phyloP scores from a whole-genome alignment of 164 flowering plant species.

The Macadamia integrifolia region DNA sequence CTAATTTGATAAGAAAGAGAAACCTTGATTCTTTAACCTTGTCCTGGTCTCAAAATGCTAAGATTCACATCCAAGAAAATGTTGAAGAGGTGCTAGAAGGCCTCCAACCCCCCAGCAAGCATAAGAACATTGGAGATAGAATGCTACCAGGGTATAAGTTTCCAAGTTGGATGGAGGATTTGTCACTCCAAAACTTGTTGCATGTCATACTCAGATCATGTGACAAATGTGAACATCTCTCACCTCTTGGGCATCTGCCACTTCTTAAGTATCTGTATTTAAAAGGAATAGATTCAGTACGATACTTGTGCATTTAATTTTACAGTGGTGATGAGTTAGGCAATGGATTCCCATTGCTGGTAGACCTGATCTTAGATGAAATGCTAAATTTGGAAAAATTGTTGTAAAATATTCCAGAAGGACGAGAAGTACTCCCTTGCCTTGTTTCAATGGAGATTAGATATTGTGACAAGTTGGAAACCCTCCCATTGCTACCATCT shows the following conservation, averaged over 20 bases:
- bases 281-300: constrained; percentile 2
- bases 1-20: neutral
- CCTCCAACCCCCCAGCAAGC: constrained; percentile 22
- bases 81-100: constrained; percentile 5
- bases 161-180: constrained; percentile 18
- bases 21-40: neutral
- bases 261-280: constrained; percentile 11
- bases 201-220: constrained; percentile 15
- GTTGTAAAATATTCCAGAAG: too few species aligned
- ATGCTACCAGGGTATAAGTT: constrained; percentile 15
- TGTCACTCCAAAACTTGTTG: constrained; percentile 7
- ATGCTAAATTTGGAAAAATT: too few species aligned
- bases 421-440: too few species aligned
- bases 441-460: too few species aligned
- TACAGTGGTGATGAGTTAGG: too few species aligned
- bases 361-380: too few species aligned
- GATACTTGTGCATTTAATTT: too few species aligned
- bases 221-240: constrained; percentile 8
- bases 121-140: constrained; percentile 14
- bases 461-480: too few species aligned
- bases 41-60: neutral
- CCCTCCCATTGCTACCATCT: too few species aligned
- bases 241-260: constrained; percentile 20
- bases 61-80: neutral
- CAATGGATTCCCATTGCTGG: too few species aligned